Percentiles rank a stretch among this genome's conserved stretches.
phyloP scores from a whole-genome alignment of 768 basidiomycete species.

The Fibroporia radiculosa region DNA sequence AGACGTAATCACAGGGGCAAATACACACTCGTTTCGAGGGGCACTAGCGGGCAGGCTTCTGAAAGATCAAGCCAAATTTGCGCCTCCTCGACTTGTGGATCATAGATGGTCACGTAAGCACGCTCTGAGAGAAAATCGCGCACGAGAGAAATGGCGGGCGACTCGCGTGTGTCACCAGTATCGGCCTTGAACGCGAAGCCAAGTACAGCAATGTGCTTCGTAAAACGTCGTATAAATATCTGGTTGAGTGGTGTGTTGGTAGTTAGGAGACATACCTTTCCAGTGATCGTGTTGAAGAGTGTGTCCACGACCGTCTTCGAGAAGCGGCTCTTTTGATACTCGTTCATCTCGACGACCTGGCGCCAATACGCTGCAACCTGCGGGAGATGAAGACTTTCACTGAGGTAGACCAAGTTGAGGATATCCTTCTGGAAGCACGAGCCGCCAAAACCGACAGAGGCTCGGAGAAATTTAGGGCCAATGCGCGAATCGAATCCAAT shows the following conservation, averaged over 20 bases:
- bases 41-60: conserved; percentile 56
- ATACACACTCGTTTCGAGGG: conserved; percentile 59
- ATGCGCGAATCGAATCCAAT: conserved; percentile 91
- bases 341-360: conserved; percentile 96
- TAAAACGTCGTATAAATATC: not conserved
- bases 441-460: conserved; percentile 94
- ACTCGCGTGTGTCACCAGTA: conserved; percentile 98
- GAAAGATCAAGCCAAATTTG: conserved; percentile 85
- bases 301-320: conserved; percentile 94
- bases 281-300: conserved; percentile 96
- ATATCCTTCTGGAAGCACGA: conserved; percentile 99
- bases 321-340: conserved; percentile 96
- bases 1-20: not conserved
- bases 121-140: conserved; percentile 89
- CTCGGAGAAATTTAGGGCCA: conserved; percentile 92
- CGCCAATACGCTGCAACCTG: conserved; percentile 98
- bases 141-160: conserved; percentile 89
- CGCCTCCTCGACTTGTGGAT: conserved; percentile 76
- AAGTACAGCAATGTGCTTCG: conserved; percentile 84
- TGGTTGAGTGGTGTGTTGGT: not conserved
- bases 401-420: conserved; percentile 96
- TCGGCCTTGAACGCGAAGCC: conserved; percentile 99
- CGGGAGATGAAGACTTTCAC: conserved; percentile 88
- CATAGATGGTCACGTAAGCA: conserved; percentile 83
- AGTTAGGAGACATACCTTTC: conserved; percentile 57